Conservation (phyloP, 2,329 filamentous ascomycete genomes). For the Incumbomyces lentus region DNA sequence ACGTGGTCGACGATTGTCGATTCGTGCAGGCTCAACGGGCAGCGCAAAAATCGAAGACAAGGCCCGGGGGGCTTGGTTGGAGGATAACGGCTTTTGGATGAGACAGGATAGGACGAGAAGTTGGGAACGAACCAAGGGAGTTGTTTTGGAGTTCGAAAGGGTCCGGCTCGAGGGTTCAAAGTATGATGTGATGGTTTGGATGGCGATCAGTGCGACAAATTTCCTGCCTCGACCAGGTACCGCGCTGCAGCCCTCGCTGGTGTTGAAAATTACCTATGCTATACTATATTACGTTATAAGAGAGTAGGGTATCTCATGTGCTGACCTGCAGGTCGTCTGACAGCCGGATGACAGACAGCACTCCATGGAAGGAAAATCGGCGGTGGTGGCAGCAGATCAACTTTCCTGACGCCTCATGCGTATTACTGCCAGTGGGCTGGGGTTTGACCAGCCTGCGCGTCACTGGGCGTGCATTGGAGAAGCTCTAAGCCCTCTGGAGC, state of each 20-base stretch:
- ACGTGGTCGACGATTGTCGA: conserved; percentile 5
- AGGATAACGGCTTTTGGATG: background rate
- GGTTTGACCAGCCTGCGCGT: background rate
- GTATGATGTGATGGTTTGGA: conserved; percentile 7
- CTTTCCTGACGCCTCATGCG: background rate
- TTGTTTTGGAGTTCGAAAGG: conserved; percentile 5
- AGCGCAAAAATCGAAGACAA: background rate
- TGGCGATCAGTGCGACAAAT: background rate
- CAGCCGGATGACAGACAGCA: background rate
- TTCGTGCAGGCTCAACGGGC: conserved; percentile 1
- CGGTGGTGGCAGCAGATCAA: background rate
- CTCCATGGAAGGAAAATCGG: background rate
- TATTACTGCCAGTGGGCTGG: background rate
- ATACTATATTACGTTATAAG: background rate
- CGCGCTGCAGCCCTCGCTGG: background rate
- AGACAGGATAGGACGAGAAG: conserved; percentile 3
- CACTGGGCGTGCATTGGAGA: background rate
- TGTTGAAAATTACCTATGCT: background rate
- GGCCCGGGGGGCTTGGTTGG: background rate
- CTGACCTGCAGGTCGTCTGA: conserved; percentile 3
- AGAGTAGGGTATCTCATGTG: background rate
- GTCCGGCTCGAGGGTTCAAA: background rate
- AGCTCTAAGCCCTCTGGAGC: background rate
- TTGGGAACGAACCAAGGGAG: conserved; percentile 4
- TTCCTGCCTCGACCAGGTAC: background rate